A percentile compares a stretch with the other conserved stretches of the same genome.
Conservation (phyloP, 2,329 filamentous ascomycete genomes). For the Aspergillus caelatus region DNA sequence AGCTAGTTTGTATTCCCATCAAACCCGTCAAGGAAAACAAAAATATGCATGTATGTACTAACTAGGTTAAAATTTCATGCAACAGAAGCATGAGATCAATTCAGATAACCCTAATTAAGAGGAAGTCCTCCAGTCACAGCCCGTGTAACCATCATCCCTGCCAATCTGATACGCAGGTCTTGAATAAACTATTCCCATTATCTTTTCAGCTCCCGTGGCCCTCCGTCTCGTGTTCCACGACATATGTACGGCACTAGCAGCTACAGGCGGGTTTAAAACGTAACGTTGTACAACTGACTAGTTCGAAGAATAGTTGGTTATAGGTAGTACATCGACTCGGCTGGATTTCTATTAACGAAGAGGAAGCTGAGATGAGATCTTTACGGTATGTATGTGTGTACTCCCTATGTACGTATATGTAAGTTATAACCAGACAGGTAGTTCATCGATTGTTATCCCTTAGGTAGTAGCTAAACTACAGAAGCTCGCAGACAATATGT, state of each 20-base stretch:
- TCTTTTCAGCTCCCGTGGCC: neutral
- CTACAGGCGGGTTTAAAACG: neutral
- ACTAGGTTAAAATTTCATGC: neutral
- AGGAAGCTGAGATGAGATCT: neutral
- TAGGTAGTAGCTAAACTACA: neutral
- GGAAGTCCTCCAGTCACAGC: neutral
- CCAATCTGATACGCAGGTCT: neutral
- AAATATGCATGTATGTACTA: neutral
- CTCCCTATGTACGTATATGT: neutral
- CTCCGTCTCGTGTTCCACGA: neutral
- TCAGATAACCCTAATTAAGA: neutral
- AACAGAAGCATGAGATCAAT: neutral
- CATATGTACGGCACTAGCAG: neutral
- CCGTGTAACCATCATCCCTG: neutral
- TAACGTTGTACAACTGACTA: neutral
- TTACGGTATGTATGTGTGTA: conserved; percentile 3
- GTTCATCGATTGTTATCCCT: neutral
- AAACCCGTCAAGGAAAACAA: neutral
- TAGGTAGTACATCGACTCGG: neutral
- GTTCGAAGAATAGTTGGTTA: neutral
- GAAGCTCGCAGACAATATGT: neutral
- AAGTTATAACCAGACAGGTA: neutral
- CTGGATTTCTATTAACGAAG: neutral
- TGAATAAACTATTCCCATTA: neutral
- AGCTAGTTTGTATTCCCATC: neutral